Evolutionary conservation across 1,139 yeast species (phyloP), one percentile per base, ranked within the genome.

Genomic region (Eremothecium cymbalariae): DNA sequence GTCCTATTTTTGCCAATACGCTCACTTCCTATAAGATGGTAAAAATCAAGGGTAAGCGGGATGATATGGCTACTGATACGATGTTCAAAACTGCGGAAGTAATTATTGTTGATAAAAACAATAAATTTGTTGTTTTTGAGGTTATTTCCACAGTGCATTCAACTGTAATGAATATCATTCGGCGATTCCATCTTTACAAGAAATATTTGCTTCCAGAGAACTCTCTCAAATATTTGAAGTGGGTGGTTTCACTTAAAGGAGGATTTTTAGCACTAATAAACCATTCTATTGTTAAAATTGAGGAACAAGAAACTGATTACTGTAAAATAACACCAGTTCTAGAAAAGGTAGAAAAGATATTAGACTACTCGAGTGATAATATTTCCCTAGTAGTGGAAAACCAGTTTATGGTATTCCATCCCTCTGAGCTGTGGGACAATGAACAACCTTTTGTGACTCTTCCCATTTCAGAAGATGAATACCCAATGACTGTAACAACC

Each of bases 71-170:
- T 8, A 33, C 31, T 2, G 55, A 51, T 13, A 45, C 40, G 15
- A 38, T 46, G 18, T 48, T 40, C 34, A 53, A 48, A 30, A 53
- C 59, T 2, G 56, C 49, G 1, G 60, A 55, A 32, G 33, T 55
- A 12, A 34, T 53, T 8, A 14, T 54, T 2, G 38, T 43, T 12
- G 16, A 18, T 4, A 39, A 49, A 4, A 35, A 37, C 13, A 32
- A 38, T 4, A 41, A 42, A 7, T 31, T 52, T 1, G 27, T 41
- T 2, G 36, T 46, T 3, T 46, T 53, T 33, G 60, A 54, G 32
- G 48, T 50, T 0, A 40, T 55, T 13, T 51, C 58, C 6, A 34
- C 36, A 3, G 32, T 52, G 4, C 46, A 43, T 28, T 39, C 44
- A 6, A 41, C 44, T 33, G 59, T 57, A 2, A 24, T 50, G 4